Base-by-base conservation (phyloP, 805 yeast genomes). In the Kluyveromyces dobzhanskii region DNA sequence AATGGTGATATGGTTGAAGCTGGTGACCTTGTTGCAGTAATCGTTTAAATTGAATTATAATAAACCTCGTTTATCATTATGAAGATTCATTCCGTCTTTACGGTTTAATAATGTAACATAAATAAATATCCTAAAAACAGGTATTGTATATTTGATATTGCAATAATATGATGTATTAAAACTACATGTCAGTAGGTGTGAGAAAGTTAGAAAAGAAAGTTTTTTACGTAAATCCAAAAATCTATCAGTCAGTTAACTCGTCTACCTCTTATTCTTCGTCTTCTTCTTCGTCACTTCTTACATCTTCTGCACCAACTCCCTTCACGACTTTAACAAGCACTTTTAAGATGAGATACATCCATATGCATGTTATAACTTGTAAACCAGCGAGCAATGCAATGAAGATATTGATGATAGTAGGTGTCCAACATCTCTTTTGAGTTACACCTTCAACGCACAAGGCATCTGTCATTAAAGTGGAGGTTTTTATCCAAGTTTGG, bases 1-100 rank as follows among this genome's bases (percentile, higher is more conserved):
- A 85, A 86, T 55, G 97, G 97, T 54, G 96, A 90, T 55, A 85
- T 92, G 83, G 94, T 90, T 30, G 97, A 90, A 44, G 86, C 96
- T 29, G 98, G 98, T 46, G 97, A 92, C 59, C 65, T 86, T 45
- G 95, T 92, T 34, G 97, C 81, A 37, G 95, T 88, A 17, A 65
- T 83, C 30, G 29, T 34, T 19, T 34, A 17, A 26, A 34, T 11
- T 9, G 24, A 21, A n/a, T n/a, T 21, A 21, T 21, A 6, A 6
- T 21, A 21, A 21, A n/a, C n/a, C n/a, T n/a, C n/a, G n/a, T n/a
- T n/a, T n/a, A n/a, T n/a, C n/a, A n/a, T n/a, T n/a, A n/a, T n/a
- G n/a, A n/a, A n/a, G n/a, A n/a, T n/a, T n/a, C n/a, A n/a, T n/a
- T n/a, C n/a, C n/a, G n/a, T n/a, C n/a, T n/a, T n/a, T n/a, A n/a